Evolutionary conservation across 2,329 filamentous ascomycete species (phyloP), one percentile per base, ranked within the genome.

Genomic region (Didymellaceae sp.): DNA sequence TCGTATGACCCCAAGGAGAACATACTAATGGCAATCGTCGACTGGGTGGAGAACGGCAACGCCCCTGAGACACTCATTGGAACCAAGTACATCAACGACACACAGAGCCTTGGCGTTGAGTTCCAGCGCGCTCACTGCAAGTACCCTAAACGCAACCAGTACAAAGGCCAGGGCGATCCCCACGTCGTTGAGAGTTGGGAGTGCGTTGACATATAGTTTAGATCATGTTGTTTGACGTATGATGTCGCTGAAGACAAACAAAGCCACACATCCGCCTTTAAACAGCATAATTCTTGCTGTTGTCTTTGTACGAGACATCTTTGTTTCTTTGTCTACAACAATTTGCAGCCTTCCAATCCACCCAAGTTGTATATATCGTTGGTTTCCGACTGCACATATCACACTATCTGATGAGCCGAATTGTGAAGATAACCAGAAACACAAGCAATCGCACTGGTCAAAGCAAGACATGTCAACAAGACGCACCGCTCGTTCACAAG

Each of bases 21-120:
- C 17, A 70, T 81, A 0, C 61, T 82, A 14, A 72, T 77, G 44
- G 75, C 78, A 0, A 65, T 82, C 3, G 77, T 80, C 2, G 65
- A 73, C 9, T 80, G 78, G 78, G 78, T 80, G 1, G 78, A 74
- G 51, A 66, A 73, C 8, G 68, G 61, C 3, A 61, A 66, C 9
- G 76, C 75, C 0, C 79, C 80, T 0, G 75, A 78, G 20, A 66
- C 67, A 0, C 35, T 74, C 8, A 54, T 61, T 6, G 71, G 71
- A 3, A 67, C 67, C 3, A 65, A 59, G 47, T 72, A 54, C 32
- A 61, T 70, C 2, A 67, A 73, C 44, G 59, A 65, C 31, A 67
- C 60, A 0, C n/a, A 60, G 31, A 54, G 47, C 13, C 35, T 58
- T n/a, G 71, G 71, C 1, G 61, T 73, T 4, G 53, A 65, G 8